Conservation (phyloP, 352 stramenopile species). For the Phytophthora pseudosyringae region DNA sequence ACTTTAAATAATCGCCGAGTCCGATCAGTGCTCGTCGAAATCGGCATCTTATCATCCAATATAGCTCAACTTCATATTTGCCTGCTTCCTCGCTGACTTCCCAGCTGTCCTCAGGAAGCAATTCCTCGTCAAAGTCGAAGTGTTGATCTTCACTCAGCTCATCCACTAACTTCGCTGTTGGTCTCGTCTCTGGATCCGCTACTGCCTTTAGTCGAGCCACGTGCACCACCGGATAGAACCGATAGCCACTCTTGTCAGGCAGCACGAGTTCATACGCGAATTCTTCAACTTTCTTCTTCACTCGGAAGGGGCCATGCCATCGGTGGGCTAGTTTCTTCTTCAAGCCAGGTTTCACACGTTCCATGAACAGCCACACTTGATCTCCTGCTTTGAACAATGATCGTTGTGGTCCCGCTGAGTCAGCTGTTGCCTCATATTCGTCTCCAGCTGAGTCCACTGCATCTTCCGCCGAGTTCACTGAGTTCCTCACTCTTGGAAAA, state of each 20-base stretch:
- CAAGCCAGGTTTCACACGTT: not conserved
- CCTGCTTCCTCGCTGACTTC: too few relatives aligned
- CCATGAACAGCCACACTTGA: conserved; percentile 1
- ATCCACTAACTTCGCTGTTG: not conserved
- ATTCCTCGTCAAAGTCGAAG: too few relatives aligned
- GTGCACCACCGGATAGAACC: conserved; percentile 13
- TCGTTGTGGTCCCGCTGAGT: not conserved
- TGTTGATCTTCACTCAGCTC: not conserved
- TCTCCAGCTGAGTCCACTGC: not conserved
- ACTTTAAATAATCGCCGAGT: too few relatives aligned
- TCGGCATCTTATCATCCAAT: too few relatives aligned
- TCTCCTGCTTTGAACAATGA: not conserved
- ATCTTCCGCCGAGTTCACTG: too few relatives aligned
- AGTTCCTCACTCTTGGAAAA: not conserved
- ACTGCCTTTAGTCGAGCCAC: conserved; percentile 8
- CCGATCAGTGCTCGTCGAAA: too few relatives aligned
- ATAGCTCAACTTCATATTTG: too few relatives aligned
- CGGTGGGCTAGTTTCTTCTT: conserved; percentile 1
- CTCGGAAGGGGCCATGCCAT: conserved; percentile 1
- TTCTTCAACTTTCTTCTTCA: conserved; percentile 3
- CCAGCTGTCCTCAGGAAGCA: too few relatives aligned
- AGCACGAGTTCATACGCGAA: conserved; percentile 14
- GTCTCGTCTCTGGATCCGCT: not conserved
- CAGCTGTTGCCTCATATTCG: not conserved
- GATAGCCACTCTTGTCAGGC: not conserved